Conservation (phyloP, 345 rosid genomes). For the Lepidium aucheri region DNA sequence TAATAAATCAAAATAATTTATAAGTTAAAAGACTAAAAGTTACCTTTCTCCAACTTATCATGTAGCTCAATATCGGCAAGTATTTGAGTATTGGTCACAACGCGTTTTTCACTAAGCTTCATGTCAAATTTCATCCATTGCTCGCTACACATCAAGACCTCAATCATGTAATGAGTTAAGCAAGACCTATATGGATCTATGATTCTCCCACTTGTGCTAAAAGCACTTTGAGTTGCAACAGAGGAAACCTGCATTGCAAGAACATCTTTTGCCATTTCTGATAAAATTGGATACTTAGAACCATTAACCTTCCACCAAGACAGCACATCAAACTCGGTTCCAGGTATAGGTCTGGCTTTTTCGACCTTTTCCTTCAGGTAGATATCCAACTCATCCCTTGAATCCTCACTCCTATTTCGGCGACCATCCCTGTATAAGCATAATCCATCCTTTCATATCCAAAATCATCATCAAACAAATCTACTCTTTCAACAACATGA, state of each 20-base stretch:
- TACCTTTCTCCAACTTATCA: too few relatives aligned
- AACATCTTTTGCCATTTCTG: not conserved
- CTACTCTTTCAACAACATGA: not conserved
- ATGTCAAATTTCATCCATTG: not conserved
- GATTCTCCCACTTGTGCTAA: not conserved
- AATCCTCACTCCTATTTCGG: not conserved
- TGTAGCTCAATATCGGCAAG: too few relatives aligned
- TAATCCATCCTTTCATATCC: not conserved
- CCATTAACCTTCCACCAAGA: not conserved
- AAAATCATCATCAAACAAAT: not conserved
- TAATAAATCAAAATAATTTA: too few relatives aligned
- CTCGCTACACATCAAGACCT: not conserved
- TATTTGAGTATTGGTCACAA: too few relatives aligned
- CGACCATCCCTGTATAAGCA: not conserved
- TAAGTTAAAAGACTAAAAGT: too few relatives aligned
- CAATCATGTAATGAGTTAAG: not conserved
- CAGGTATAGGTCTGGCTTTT: not conserved
- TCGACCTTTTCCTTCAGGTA: not conserved
- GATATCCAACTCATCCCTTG: not conserved
- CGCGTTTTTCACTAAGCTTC: too few relatives aligned
- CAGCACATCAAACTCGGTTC: not conserved
- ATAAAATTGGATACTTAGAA: not conserved
- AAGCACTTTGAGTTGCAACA: not conserved
- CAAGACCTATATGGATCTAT: not conserved
- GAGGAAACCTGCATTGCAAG: not conserved